A percentile compares a stretch with the other conserved stretches of the same genome.
phyloP scores from a whole-genome alignment of 148 eudicot genomes.

The Gaultheria prostrata region DNA sequence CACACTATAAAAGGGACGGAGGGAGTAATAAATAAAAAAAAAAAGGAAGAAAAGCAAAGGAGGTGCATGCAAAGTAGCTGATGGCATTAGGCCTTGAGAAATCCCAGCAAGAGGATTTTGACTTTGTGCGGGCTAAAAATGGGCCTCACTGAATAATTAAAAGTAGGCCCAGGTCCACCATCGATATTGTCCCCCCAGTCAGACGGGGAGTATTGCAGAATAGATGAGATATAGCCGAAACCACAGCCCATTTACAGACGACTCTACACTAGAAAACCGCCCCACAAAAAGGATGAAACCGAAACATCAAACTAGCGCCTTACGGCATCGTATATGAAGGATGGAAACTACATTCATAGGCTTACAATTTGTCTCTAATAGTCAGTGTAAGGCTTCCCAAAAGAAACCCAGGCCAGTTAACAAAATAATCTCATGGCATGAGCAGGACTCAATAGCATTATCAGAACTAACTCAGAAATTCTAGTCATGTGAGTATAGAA shows the following conservation, averaged over 20 bases:
- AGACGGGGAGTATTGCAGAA: not conserved
- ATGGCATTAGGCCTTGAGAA: not conserved
- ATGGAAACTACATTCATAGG: not conserved
- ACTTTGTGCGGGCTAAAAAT: not conserved
- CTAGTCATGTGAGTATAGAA: too few relatives aligned
- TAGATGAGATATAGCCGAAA: not conserved
- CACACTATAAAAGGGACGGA: too few relatives aligned
- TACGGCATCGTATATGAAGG: not conserved
- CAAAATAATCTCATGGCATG: too few relatives aligned
- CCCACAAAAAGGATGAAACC: not conserved
- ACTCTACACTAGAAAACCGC: not conserved
- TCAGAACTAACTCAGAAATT: too few relatives aligned
- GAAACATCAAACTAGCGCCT: not conserved
- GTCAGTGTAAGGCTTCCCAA: not conserved
- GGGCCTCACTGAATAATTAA: not conserved
- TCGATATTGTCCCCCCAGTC: not conserved
- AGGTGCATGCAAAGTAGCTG: not conserved
- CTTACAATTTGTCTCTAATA: not conserved
- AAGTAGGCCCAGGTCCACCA: not conserved
- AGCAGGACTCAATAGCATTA: too few relatives aligned
- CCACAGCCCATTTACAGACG: not conserved
- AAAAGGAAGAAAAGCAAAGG: not conserved
- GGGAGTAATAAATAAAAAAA: too few relatives aligned
- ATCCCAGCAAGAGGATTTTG: not conserved
- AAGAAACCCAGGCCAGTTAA: not conserved